Evolutionary conservation across 208 protist genomes (phyloP).

Genomic region (Leishmania turanica): DNA sequence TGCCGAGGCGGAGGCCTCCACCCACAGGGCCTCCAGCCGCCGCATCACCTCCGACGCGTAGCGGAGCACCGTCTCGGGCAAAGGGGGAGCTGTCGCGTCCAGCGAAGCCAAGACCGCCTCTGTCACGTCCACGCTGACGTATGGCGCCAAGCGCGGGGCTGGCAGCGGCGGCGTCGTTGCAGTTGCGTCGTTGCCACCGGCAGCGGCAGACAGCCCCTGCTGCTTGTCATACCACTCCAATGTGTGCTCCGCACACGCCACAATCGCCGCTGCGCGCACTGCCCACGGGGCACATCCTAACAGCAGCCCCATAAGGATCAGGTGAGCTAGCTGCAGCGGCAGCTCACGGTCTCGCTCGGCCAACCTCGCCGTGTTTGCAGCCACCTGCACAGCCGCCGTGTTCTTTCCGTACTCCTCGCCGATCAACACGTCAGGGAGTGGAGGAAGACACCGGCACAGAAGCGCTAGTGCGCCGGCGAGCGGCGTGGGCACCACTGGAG

Average conservation of each 20-base stretch:
- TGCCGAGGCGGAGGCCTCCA: background rate
- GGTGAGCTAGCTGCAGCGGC: constrained; percentile 71
- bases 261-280: constrained; percentile 28
- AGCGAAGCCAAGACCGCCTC: constrained; percentile 21
- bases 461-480: constrained; percentile 18
- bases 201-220: background rate
- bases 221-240: constrained; percentile 18
- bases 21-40: constrained; percentile 9
- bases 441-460: constrained; percentile 24
- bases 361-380: background rate
- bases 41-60: constrained; percentile 16
- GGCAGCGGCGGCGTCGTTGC: background rate
- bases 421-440: background rate
- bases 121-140: constrained; percentile 25
- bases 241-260: constrained; percentile 21
- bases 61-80: constrained; percentile 10
- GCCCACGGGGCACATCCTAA: constrained; percentile 35
- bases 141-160: background rate
- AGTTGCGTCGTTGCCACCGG: background rate
- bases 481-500: constrained; percentile 1
- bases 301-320: constrained; percentile 66
- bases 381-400: background rate
- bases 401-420: background rate
- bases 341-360: constrained; percentile 32
- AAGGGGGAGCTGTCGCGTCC: constrained; percentile 5